These are phyloP conservation scores for Cydonia oblonga DNA, from an alignment of 331 rosid species.

Conservation along the genomic window DNA sequence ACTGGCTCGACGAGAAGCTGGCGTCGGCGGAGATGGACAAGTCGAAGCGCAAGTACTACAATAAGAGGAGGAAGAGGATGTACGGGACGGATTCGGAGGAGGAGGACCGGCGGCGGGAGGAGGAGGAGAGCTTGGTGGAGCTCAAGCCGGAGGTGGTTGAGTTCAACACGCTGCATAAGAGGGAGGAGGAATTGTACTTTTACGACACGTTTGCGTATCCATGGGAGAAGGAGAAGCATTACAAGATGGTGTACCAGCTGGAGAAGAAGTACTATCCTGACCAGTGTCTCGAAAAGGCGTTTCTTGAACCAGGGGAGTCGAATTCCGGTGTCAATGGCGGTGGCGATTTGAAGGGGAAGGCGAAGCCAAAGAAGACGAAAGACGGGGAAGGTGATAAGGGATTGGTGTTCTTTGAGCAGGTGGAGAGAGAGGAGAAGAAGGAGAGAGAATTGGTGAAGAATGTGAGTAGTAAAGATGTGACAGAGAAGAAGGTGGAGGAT, in stretches of 20 bases:
- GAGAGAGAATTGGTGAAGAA: conserved; percentile 10
- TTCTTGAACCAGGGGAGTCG: conserved; percentile 65
- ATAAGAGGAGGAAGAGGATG: conserved; percentile 70
- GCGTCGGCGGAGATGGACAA: conserved; percentile 51
- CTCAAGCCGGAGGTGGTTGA: conserved; percentile 78
- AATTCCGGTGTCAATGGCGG: conserved; percentile 9
- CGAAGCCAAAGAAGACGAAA: conserved; percentile 22
- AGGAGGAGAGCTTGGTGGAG: conserved; percentile 48
- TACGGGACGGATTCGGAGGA: conserved; percentile 75
- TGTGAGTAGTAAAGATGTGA: conserved; percentile 21
- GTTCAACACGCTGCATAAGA: conserved; percentile 49
- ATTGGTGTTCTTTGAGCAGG: conserved; percentile 57
- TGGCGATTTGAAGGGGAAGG: conserved; percentile 7
- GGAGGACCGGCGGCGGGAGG: conserved; percentile 25
- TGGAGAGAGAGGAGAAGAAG: conserved; percentile 16
- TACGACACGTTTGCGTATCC: conserved; percentile 70
- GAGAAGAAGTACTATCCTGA: conserved; percentile 88
- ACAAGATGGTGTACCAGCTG: conserved; percentile 82
- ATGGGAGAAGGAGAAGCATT: conserved; percentile 92
- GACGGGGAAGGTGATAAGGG: conserved; percentile 17
- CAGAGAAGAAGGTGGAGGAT: conserved; percentile 77
- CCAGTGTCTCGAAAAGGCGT: conserved; percentile 76
- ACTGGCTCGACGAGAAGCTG: conserved; percentile 61
- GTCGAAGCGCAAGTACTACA: conserved; percentile 72
- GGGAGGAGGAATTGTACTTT: conserved; percentile 78